A percentile compares a stretch with the other conserved stretches of the same genome.
phyloP scores from a whole-genome alignment of 2,329 filamentous ascomycete species.

The Talaromyces pinophilus region DNA sequence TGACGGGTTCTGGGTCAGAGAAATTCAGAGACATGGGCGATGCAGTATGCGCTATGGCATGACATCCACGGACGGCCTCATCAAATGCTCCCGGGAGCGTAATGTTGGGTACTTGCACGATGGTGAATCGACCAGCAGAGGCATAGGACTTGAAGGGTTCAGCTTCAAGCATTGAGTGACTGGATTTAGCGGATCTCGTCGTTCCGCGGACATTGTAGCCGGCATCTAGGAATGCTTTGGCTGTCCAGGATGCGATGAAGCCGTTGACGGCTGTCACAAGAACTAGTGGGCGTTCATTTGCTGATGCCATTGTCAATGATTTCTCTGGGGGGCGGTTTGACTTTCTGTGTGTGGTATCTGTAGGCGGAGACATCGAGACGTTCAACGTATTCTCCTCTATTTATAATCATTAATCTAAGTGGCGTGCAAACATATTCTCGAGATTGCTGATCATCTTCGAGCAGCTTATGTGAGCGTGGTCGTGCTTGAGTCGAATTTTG shows the following conservation, averaged over 20 bases:
- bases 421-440: background rate
- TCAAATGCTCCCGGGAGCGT: conserved; percentile 8
- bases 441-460: background rate
- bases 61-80: background rate
- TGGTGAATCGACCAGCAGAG: background rate
- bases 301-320: background rate
- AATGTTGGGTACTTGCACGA: conserved; percentile 4
- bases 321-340: background rate
- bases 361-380: background rate
- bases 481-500: background rate
- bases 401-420: background rate
- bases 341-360: background rate
- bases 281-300: background rate
- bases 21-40: conserved; percentile 4
- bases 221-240: conserved; percentile 5
- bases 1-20: background rate
- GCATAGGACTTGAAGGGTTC: background rate
- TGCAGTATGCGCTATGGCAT: conserved; percentile 11
- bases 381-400: background rate
- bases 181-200: background rate
- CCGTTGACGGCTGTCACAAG: conserved; percentile 8
- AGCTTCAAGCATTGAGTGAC: background rate
- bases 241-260: conserved; percentile 14
- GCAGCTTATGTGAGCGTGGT: background rate
- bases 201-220: conserved; percentile 14